Percentiles rank a stretch among this genome's conserved stretches.
Conservation (phyloP, 1,284 basidiomycete genomes). For the Omphalotus olearius region DNA sequence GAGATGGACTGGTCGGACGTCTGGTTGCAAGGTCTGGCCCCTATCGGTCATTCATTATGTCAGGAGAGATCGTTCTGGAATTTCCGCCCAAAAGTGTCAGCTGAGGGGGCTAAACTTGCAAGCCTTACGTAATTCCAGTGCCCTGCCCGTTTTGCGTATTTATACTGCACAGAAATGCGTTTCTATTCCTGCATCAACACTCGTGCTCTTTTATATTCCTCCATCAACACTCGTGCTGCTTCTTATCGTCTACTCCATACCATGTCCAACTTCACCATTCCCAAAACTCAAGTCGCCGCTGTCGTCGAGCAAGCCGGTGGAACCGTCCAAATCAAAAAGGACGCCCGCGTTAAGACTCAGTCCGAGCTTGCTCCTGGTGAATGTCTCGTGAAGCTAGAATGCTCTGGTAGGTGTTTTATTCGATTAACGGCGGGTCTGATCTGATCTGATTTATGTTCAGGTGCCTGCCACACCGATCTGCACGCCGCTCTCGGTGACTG, state of each 20-base stretch:
- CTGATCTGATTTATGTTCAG: background rate
- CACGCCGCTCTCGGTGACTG: slow-evolving; percentile 73
- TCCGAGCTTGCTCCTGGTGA: slow-evolving; percentile 73
- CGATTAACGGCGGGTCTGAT: background rate
- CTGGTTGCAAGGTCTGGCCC: too few relatives aligned
- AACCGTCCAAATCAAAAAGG: slow-evolving; percentile 39
- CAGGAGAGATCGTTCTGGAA: too few relatives aligned
- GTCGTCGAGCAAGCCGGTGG: slow-evolving; percentile 45
- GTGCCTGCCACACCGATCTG: slow-evolving; percentile 71
- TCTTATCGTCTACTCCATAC: background rate
- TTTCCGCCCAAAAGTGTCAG: too few relatives aligned
- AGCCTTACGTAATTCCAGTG: too few relatives aligned
- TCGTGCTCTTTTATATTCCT: background rate
- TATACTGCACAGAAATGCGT: too few relatives aligned
- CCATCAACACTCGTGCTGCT: background rate
- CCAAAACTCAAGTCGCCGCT: slow-evolving; percentile 60
- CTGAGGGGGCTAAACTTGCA: too few relatives aligned
- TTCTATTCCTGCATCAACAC: background rate
- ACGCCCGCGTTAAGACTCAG: slow-evolving; percentile 59
- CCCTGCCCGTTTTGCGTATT: too few relatives aligned
- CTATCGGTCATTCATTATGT: too few relatives aligned
- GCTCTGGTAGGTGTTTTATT: slow-evolving; percentile 49
- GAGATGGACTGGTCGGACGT: too few relatives aligned
- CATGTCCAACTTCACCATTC: slow-evolving; percentile 35
- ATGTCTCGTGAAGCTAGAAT: slow-evolving; percentile 76